Evolutionary conservation across 2,329 filamentous ascomycete genomes (phyloP).

Genomic region (Penicillium sp.): DNA sequence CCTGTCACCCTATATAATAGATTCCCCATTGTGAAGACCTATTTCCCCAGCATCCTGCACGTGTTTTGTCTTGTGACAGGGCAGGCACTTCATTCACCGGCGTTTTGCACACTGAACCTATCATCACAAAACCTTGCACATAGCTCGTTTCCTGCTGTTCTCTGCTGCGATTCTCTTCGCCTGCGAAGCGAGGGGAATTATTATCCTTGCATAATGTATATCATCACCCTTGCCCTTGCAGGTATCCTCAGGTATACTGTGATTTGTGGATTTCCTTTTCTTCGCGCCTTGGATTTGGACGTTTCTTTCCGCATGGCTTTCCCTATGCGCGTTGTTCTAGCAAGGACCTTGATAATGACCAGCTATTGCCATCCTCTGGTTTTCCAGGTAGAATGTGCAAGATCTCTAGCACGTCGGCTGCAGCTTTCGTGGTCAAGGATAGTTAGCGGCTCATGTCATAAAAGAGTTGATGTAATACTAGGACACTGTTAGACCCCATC

Average conservation of each 20-base stretch:
- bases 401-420: no score
- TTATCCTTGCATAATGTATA: constrained; percentile 27
- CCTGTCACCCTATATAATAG: constrained; percentile 16
- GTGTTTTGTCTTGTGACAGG: constrained; percentile 11
- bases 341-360: constrained; percentile 19
- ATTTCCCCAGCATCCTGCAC: constrained; percentile 22
- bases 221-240: constrained; percentile 10
- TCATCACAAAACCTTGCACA: constrained; percentile 20
- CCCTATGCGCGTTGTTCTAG: constrained; percentile 18
- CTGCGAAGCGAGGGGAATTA: constrained; percentile 17
- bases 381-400: no score
- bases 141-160: constrained; percentile 23
- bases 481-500: not conserved
- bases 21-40: constrained; percentile 13
- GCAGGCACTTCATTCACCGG: constrained; percentile 12
- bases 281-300: constrained; percentile 5
- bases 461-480: constrained; percentile 50
- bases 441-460: constrained; percentile 23
- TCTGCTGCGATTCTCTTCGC: constrained; percentile 16
- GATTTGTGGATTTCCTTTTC: constrained; percentile 2
- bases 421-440: no score
- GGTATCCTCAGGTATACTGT: constrained; percentile 8
- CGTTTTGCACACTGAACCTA: constrained; percentile 19
- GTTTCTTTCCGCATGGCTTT: constrained; percentile 12
- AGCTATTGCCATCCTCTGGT: not conserved